Evolutionary conservation across 805 yeast genomes (phyloP).

Genomic region (Starmerella bombicola): DNA sequence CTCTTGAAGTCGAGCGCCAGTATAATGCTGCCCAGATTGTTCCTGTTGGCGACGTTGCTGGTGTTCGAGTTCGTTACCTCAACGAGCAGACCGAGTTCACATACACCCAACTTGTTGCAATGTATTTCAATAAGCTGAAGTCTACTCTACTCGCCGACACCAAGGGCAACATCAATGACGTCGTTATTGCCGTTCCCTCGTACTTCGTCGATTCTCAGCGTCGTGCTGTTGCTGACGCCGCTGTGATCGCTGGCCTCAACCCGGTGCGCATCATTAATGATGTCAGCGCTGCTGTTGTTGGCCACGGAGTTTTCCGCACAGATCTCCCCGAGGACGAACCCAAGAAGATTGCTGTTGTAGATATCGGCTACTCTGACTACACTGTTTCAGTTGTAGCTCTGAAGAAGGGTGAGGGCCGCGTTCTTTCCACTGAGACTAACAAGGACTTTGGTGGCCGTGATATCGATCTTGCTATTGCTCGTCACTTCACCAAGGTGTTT

Average conservation of each 20-base stretch:
- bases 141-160: slow-evolving; percentile 69
- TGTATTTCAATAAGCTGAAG: slow-evolving; percentile 88
- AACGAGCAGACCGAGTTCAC: slow-evolving; percentile 70
- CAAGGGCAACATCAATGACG: slow-evolving; percentile 69
- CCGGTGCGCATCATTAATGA: slow-evolving; percentile 97
- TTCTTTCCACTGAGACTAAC: slow-evolving; percentile 84
- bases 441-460: slow-evolving; percentile 98
- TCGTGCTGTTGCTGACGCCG: slow-evolving; percentile 91
- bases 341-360: slow-evolving; percentile 82
- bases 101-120: slow-evolving; percentile 83
- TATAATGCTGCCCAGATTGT: slow-evolving; percentile 62
- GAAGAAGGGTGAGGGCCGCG: slow-evolving; percentile 91
- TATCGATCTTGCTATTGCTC: slow-evolving; percentile 84
- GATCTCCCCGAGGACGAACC: slow-evolving; percentile 92
- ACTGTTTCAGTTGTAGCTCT: slow-evolving; percentile 81
- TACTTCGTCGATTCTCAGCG: slow-evolving; percentile 97
- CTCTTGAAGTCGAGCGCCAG: slow-evolving; percentile 58
- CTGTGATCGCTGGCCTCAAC: slow-evolving; percentile 89
- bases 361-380: slow-evolving; percentile 93
- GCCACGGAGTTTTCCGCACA: slow-evolving; percentile 93
- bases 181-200: slow-evolving; percentile 87
- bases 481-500: slow-evolving; percentile 90
- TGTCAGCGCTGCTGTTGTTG: slow-evolving; percentile 96
- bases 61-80: slow-evolving; percentile 72
- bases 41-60: slow-evolving; percentile 59